phyloP scores from a whole-genome alignment of 2,329 filamentous ascomycete genomes.

The Lasiodiplodia citricola region DNA sequence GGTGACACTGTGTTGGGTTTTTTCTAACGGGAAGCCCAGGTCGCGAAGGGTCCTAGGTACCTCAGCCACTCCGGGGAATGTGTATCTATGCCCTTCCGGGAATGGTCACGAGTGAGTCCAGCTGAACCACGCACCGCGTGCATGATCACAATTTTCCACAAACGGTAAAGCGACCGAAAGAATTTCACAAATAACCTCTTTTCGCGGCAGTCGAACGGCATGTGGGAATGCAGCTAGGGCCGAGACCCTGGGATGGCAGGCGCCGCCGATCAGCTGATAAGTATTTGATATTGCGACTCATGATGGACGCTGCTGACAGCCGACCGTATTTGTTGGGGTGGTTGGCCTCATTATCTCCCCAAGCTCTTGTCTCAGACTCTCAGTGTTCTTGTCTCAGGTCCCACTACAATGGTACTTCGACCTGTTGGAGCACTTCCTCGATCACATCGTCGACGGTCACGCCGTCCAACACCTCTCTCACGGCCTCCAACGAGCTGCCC shows the following conservation, averaged over 20 bases:
- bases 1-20: background rate
- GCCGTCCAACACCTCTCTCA: slow-evolving; percentile 68
- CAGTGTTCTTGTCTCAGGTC: slow-evolving; percentile 3
- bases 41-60: background rate
- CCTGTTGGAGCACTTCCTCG: slow-evolving; percentile 61
- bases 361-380: slow-evolving; percentile 1
- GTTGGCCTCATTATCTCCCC: background rate
- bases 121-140: slow-evolving; percentile 14
- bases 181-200: slow-evolving; percentile 10
- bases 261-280: slow-evolving; percentile 5
- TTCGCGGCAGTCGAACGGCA: background rate
- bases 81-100: slow-evolving; percentile 16
- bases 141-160: slow-evolving; percentile 11
- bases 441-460: slow-evolving; percentile 62
- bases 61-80: slow-evolving; percentile 1
- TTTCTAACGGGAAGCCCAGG: background rate
- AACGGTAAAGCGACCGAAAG: background rate
- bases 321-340: slow-evolving; percentile 9
- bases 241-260: background rate
- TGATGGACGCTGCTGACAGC: background rate
- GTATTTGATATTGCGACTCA: slow-evolving; percentile 4
- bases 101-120: slow-evolving; percentile 19
- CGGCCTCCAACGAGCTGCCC: slow-evolving; percentile 77
- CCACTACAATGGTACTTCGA: slow-evolving; percentile 60
- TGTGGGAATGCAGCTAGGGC: background rate